phyloP scores from a whole-genome alignment of 257 asterid genomes.

The Ocimum tenuiflorum region DNA sequence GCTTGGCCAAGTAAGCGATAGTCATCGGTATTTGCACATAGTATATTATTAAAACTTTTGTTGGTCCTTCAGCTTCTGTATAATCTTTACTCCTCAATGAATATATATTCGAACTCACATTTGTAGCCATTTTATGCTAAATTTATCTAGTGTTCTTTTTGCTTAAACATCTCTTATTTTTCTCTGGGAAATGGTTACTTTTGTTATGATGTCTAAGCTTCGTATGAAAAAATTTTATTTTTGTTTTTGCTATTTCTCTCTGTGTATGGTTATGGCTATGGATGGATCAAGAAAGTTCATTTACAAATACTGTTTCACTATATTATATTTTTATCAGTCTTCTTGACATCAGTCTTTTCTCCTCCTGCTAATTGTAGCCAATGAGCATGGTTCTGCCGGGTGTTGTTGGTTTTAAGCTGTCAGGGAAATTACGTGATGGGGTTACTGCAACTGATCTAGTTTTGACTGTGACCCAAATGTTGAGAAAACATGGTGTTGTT shows the following conservation, averaged over 20 bases:
- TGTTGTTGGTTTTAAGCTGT: constrained; percentile 78
- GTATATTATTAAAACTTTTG: not conserved
- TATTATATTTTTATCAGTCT: not conserved
- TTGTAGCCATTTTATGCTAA: not conserved
- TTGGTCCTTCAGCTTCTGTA: not conserved
- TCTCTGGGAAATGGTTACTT: not conserved
- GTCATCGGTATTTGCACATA: not conserved
- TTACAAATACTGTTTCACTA: not conserved
- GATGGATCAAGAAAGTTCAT: not conserved
- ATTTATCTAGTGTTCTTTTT: not conserved
- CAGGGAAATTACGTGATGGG: constrained; percentile 66
- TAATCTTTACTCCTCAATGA: not conserved
- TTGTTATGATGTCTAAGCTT: not conserved
- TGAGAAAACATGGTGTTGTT: constrained; percentile 87
- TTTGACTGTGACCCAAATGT: constrained; percentile 81
- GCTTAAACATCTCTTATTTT: not conserved
- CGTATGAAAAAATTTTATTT: not conserved
- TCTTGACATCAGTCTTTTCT: not conserved
- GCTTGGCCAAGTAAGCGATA: constrained; percentile 76
- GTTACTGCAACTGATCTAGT: constrained; percentile 96
- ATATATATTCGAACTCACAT: not conserved
- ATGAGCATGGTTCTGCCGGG: constrained; percentile 98
- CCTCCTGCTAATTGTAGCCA: constrained; percentile 39
- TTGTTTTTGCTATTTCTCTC: not conserved
- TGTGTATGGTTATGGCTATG: not conserved